phyloP scores from a whole-genome alignment of 768 basidiomycete species.

The Rhizopogon vinicolor region DNA sequence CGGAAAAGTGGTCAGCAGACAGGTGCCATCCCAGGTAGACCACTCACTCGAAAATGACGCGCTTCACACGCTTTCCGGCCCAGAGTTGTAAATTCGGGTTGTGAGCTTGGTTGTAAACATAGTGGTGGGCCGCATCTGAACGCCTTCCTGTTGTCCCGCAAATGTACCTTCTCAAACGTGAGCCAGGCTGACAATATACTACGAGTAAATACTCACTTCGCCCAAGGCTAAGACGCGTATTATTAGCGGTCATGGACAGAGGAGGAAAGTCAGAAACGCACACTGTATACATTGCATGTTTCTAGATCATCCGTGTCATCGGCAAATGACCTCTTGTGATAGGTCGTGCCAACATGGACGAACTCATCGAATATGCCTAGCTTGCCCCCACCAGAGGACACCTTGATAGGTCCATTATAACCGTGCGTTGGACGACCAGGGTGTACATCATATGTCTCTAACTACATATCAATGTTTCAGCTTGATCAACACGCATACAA shows the following conservation, averaged over 20 bases:
- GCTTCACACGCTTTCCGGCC: slow-evolving; percentile 35
- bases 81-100: slow-evolving; percentile 37
- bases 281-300: slow-evolving; percentile 17
- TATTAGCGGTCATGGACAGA: not conserved
- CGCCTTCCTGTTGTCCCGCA: slow-evolving; percentile 39
- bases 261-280: slow-evolving; percentile 18
- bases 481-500: too few species aligned
- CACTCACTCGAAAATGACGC: slow-evolving; percentile 45
- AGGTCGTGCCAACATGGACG: too few species aligned
- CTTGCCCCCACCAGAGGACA: too few species aligned
- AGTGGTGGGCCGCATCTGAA: slow-evolving; percentile 43
- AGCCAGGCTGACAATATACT: too few species aligned
- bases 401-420: too few species aligned
- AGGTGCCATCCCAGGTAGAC: too few species aligned
- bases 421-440: too few species aligned
- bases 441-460: too few species aligned
- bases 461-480: too few species aligned
- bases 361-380: too few species aligned
- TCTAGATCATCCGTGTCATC: slow-evolving; percentile 47
- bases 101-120: slow-evolving; percentile 39
- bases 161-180: slow-evolving; percentile 47
- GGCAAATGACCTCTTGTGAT: slow-evolving; percentile 9
- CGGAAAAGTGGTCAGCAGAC: too few species aligned
- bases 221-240: slow-evolving; percentile 37
- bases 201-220: too few species aligned